Conservation (phyloP, 495 filamentous ascomycete species). For the Pseudoneurospora amorphoporcata region DNA sequence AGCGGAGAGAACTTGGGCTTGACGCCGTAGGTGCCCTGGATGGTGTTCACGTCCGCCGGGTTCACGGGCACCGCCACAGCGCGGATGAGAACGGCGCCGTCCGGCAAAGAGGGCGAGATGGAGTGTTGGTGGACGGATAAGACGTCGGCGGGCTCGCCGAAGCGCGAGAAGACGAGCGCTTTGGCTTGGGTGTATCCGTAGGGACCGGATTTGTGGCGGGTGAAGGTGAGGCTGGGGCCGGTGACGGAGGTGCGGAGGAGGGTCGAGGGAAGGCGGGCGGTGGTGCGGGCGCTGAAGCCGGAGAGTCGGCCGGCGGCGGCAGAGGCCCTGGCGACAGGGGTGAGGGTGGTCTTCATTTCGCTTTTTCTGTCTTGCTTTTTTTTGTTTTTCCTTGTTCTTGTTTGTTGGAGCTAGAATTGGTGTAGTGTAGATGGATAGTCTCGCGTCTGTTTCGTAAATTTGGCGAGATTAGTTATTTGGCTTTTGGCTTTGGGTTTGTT, state of each 20-base stretch:
- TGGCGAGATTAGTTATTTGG: not conserved
- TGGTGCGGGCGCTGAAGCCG: not conserved
- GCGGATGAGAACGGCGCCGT: constrained; percentile 51
- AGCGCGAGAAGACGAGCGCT: constrained; percentile 71
- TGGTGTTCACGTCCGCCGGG: constrained; percentile 87
- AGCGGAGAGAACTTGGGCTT: constrained; percentile 61
- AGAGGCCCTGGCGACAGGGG: not conserved
- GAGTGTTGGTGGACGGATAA: constrained; percentile 73
- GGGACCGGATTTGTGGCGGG: constrained; percentile 38
- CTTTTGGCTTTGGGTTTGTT: not conserved
- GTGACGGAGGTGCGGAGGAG: not conserved
- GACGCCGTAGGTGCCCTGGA: constrained; percentile 92
- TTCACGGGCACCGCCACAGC: constrained; percentile 86
- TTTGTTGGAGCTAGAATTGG: not conserved
- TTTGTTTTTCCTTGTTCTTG: not conserved
- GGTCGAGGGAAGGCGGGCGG: not conserved
- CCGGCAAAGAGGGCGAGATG: constrained; percentile 66
- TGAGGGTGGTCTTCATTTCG: not conserved
- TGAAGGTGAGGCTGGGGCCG: not conserved
- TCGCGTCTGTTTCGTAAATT: not conserved
- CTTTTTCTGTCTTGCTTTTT: not conserved
- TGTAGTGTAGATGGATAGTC: not conserved
- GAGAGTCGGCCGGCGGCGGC: not conserved
- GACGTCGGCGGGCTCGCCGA: constrained; percentile 78
- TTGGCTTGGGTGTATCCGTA: constrained; percentile 98